A percentile compares a stretch with the other conserved stretches of the same genome.
Evolutionary conservation across 2,329 filamentous ascomycete species (phyloP).

Genomic region (Trichophaea hybrida): DNA sequence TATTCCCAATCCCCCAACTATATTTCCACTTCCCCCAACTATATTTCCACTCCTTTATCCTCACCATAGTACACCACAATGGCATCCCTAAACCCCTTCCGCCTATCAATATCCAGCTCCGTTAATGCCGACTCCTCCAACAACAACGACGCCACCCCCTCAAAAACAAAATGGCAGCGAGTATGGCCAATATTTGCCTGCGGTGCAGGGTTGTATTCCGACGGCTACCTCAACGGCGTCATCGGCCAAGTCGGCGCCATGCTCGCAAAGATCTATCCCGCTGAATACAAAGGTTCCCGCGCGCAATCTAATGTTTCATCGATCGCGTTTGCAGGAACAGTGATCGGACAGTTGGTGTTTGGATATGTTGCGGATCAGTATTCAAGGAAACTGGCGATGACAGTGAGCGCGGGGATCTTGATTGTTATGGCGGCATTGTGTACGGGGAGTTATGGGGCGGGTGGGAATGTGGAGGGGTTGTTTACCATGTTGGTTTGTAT

Average conservation of each 20-base stretch:
- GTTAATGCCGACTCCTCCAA: slow-evolving; percentile 8
- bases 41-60: no score
- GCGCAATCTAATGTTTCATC: slow-evolving; percentile 62
- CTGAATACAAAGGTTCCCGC: slow-evolving; percentile 51
- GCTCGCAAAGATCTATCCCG: slow-evolving; percentile 52
- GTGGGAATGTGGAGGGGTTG: slow-evolving; percentile 53
- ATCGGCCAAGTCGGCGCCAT: slow-evolving; percentile 79
- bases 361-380: slow-evolving; percentile 71
- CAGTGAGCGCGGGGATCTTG: slow-evolving; percentile 68
- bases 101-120: no score
- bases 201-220: slow-evolving; percentile 77
- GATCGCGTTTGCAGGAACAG: slow-evolving; percentile 73
- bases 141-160: slow-evolving; percentile 5
- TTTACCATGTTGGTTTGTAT: slow-evolving; percentile 57
- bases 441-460: slow-evolving; percentile 60
- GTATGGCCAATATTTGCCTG: slow-evolving; percentile 70
- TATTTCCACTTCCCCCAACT: no score
- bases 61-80: no score
- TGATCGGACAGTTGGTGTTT: slow-evolving; percentile 32
- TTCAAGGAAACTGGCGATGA: slow-evolving; percentile 68
- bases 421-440: slow-evolving; percentile 71
- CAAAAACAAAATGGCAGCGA: slow-evolving; percentile 35
- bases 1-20: no score
- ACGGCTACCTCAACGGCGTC: slow-evolving; percentile 84
- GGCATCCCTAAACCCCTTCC: no score